Percentiles rank a stretch among this genome's conserved stretches.
Evolutionary conservation across 495 filamentous ascomycete genomes (phyloP).

Genomic region (Lophium mytilinum): DNA sequence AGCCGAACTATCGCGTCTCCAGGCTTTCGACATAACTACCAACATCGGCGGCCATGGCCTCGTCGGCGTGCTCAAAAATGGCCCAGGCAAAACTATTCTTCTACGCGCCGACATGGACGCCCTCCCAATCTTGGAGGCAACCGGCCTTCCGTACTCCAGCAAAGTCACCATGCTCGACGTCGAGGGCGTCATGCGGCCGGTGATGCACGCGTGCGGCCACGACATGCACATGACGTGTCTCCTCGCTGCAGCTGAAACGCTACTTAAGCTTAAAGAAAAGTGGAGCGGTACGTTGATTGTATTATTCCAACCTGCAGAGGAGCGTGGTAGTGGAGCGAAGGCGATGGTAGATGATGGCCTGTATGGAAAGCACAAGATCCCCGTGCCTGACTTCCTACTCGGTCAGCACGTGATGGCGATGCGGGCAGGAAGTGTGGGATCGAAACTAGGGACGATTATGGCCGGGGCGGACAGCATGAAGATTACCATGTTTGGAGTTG

Average conservation of each 20-base stretch:
- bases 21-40: constrained; percentile 39
- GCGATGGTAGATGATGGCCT: constrained; percentile 56
- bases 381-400: constrained; percentile 48
- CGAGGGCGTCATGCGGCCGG: constrained; percentile 41
- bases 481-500: neutral
- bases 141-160: constrained; percentile 49
- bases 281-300: constrained; percentile 52
- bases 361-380: constrained; percentile 42
- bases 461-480: neutral
- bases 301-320: constrained; percentile 55
- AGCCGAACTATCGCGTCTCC: constrained; percentile 31
- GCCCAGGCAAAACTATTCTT: constrained; percentile 44
- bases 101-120: constrained; percentile 56
- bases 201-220: constrained; percentile 63
- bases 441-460: neutral
- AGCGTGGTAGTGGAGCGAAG: constrained; percentile 46
- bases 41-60: constrained; percentile 52
- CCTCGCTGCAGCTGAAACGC: constrained; percentile 41
- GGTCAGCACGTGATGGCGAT: constrained; percentile 46
- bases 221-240: constrained; percentile 51
- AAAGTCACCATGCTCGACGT: constrained; percentile 31
- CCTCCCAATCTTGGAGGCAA: constrained; percentile 50
- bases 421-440: constrained; percentile 20
- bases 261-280: constrained; percentile 32
- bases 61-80: constrained; percentile 48